Evolutionary conservation across 108 stramenopile genomes (phyloP), one percentile per base, ranked within the genome.

Genomic region (Pseudonitzschia multistriata): DNA sequence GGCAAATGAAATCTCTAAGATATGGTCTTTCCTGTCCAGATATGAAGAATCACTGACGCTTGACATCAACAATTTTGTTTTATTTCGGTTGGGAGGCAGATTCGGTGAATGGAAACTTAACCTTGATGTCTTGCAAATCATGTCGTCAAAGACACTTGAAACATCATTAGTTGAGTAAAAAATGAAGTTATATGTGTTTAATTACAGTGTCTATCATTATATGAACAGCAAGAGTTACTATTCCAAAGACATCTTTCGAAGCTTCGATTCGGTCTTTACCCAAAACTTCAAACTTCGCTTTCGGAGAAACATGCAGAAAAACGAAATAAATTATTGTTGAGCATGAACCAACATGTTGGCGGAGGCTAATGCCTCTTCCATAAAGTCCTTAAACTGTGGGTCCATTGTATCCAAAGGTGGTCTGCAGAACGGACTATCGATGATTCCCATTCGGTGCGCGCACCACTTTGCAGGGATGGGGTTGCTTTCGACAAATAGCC

Each of bases 381-480:
- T 74, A 24, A 83, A 70, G 2, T 50, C 39, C 27, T 83, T 53
- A 34, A 74, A 88, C 50, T 83, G 74, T 4, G 74, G 67, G 53
- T 88, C 89, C 73, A 90, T 70, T 29, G 72, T 77, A 39, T 78
- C 85, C 36, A 90, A 70, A 29, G 89, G 89, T 31, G 87, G 85
- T 52, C 85, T 70, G 53, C 89, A 90, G 60, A 62, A 79, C 11
- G 80, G 81, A 36, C 73, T 66, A 31, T 66, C 27, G 55, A 85
- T 84, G 60, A 85, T 47, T 21, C 86, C 86, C 21, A 85, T 71
- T 39, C 81, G 53, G 54, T 79, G 80, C 19, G 77, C 70, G 3
- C 86, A 84, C 86, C 86, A 88, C 60, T 96, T 96, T 36, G 78
- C 79, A 17, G 94, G 90, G 25, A 96, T 95, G 5, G 96, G 96